Conservation (phyloP, 1,284 basidiomycete genomes). For the Moesziomyces sp. region DNA sequence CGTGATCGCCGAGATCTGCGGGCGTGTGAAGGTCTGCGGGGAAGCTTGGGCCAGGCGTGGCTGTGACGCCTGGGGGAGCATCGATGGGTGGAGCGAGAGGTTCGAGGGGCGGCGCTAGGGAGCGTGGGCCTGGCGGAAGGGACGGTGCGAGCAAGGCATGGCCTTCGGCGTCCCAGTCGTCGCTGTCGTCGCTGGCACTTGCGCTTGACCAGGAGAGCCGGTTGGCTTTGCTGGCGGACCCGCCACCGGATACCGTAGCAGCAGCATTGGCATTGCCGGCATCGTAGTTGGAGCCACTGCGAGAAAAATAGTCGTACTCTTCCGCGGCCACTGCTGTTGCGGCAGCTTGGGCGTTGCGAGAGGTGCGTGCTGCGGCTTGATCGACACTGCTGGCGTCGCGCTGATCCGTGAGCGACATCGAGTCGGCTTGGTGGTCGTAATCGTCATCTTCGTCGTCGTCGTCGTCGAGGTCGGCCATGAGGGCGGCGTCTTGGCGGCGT, state of each 20-base stretch:
- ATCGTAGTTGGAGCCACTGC: slow-evolving; percentile 19
- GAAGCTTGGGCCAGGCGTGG: slow-evolving; percentile 43
- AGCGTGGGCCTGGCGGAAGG: slow-evolving; percentile 6
- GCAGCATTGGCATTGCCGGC: slow-evolving; percentile 25
- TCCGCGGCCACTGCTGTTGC: slow-evolving; percentile 6
- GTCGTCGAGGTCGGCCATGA: slow-evolving; percentile 32
- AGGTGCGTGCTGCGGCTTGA: slow-evolving; percentile 14
- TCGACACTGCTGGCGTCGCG: slow-evolving; percentile 16
- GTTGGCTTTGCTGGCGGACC: slow-evolving; percentile 14
- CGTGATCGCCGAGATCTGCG: slow-evolving; percentile 24
- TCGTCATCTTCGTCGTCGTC: slow-evolving; percentile 23
- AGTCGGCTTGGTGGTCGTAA: not conserved
- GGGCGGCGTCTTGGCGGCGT: slow-evolving; percentile 31
- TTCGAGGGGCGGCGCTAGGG: slow-evolving; percentile 21
- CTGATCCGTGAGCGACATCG: not conserved
- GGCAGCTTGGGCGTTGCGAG: slow-evolving; percentile 15
- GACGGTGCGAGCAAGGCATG: slow-evolving; percentile 5
- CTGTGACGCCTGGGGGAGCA: slow-evolving; percentile 7
- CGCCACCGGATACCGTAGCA: not conserved
- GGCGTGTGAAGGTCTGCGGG: slow-evolving; percentile 43
- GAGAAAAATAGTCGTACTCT: slow-evolving; percentile 46
- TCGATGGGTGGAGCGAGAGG: slow-evolving; percentile 12
- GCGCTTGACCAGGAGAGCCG: slow-evolving; percentile 25
- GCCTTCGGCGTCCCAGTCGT: slow-evolving; percentile 41
- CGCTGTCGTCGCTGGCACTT: slow-evolving; percentile 45